Base-by-base conservation (phyloP, 164 flowering plant genomes). In the Cinnamomum micranthum region DNA sequence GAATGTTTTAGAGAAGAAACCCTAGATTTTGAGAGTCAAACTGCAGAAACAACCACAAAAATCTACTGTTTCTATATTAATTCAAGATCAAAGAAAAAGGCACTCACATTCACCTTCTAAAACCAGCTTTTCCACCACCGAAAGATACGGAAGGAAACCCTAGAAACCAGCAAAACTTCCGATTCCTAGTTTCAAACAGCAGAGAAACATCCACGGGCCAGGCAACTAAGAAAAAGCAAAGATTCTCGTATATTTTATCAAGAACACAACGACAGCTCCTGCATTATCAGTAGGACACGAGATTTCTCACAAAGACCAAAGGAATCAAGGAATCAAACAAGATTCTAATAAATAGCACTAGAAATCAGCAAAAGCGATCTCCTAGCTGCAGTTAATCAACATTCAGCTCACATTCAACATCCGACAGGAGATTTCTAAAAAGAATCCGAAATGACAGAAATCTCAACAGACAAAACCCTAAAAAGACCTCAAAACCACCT, bases 311-410 rank as follows among this genome's bases (percentile, higher is more conserved):
- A 75, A 5, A 24, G 50, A 69, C 12, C 77, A 33, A 64, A n/a
- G 68, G 24, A 68, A 58, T 23, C 47, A 14, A 35, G 68, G 24
- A 68, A 58, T 23, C 47, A n/a, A 35, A 24, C 27, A 69, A 70
- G 23, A 17, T 51, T 51, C 74, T 50, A 68, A 20, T 35, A 58
- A 68, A 51, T 62, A 77, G 73, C 76, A 76, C 76, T 70, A 74
- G 71, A 77, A 69, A 67, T n/a, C 55, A 14, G 55, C 6, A 55
- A 55, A 55, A 55, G 24, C 71, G 55, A 41, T 41, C 23, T 3
- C 5, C 33, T 31, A 31, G 33, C 28, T 6, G 69, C 17, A 55
- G 60, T 12, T 0, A 52, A 55, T 14, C 20, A 4, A 55, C 6
- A 55, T 19, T 55, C 5, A 55, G 20, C 60, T 19, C 19, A 55